These are phyloP conservation scores for Phoenix dactylifera DNA, from an alignment of 176 grass and related monocot species.

Conservation along the genomic window DNA sequence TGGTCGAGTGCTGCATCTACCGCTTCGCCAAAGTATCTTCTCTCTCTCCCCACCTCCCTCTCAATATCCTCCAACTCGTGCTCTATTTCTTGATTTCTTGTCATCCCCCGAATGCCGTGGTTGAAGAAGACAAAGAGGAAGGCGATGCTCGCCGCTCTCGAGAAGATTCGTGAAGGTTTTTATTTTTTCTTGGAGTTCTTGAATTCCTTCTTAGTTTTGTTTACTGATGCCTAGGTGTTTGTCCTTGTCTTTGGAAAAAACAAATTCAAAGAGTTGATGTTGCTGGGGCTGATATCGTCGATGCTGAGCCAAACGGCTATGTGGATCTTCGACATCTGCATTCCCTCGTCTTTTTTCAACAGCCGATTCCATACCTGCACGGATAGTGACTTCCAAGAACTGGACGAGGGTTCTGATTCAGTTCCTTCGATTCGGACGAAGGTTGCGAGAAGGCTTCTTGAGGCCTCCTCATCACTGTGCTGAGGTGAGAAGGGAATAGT, in stretches of 20 bases:
- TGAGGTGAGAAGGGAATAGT: constrained; percentile 28
- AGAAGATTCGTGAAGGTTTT: constrained; percentile 87
- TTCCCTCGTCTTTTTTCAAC: constrained; percentile 54
- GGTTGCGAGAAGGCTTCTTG: constrained; percentile 21
- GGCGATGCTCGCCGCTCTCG: constrained; percentile 81
- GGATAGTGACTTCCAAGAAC: constrained; percentile 36
- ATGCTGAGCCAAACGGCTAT: constrained; percentile 80
- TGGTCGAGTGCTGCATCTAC: constrained; percentile 75
- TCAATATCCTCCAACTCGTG: background rate
- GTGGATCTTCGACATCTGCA: constrained; percentile 83
- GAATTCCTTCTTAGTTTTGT: background rate
- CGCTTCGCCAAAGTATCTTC: constrained; percentile 48
- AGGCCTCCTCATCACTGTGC: constrained; percentile 27
- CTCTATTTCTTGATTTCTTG: background rate
- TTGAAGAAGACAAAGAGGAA: constrained; percentile 88
- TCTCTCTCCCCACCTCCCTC: background rate
- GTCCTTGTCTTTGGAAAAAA: constrained; percentile 15
- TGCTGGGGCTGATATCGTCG: constrained; percentile 80
- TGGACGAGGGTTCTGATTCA: background rate
- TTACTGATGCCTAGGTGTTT: constrained; percentile 4
- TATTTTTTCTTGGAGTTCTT: background rate
- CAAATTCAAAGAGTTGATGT: constrained; percentile 64
- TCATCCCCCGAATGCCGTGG: constrained; percentile 36
- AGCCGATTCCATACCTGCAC: constrained; percentile 73
- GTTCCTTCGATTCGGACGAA: constrained; percentile 26